Evolutionary conservation across 1,139 yeast genomes (phyloP), one percentile per base, ranked within the genome.

Genomic region (Saccharomyces hybrid): DNA sequence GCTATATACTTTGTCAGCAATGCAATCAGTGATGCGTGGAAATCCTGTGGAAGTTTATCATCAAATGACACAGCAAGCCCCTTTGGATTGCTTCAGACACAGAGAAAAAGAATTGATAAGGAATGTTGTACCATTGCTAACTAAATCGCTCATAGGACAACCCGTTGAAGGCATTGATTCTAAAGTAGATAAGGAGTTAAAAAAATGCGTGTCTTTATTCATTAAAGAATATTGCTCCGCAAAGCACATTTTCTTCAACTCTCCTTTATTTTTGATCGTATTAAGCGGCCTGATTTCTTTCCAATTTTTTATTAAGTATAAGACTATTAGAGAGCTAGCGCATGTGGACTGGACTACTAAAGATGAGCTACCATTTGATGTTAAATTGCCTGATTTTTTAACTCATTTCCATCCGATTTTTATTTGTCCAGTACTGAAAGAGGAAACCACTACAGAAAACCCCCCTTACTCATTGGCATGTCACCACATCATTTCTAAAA

Each of bases 371-470:
- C 87, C 88, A 2, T 80, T 83, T 52, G 86, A 81, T 57, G 76
- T 82, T 44, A 76, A 77, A 32, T 67, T 83, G 31, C 88, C 88
- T 0, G 67, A 69, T 0, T 70, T 70, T 32, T 67, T 81, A 50
- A 74, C 74, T 50, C 69, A 77, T 55, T 87, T 83, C 70, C 97
- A 90, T 69, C 88, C 96, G 0, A 83, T 90, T 2, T 90, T 89
- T 69, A 90, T 89, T 4, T 90, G 97, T 68, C 97, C 97, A 0
- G 91, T 90, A 1, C 80, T 93, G 6, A 87, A 88, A 68, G 96
- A 89, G 62, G 96, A 91, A 64, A 78, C 88, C 0, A 82, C 85
- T 0, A 68, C 65, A 11, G 71, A 66, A 11, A 83, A 83, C 60
- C 85, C 87, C 2, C 85, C 88, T 1, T 76, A 76, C 74, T 76